Conservation (phyloP, 306 rosid genomes). For the Fragaria iinumae region DNA sequence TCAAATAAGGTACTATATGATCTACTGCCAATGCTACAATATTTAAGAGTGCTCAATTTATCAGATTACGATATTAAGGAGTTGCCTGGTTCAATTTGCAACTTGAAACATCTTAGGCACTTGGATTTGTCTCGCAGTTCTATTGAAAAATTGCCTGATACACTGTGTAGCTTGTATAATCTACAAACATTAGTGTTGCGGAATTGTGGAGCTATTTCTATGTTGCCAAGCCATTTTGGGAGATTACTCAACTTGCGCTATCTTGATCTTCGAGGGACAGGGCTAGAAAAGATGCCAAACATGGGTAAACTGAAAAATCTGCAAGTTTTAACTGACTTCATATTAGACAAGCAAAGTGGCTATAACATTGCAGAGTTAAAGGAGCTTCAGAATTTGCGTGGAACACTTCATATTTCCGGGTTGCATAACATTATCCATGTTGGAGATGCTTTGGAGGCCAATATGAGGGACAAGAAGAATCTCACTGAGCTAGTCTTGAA, state of each 20-base stretch:
- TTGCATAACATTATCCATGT: conserved; percentile 9
- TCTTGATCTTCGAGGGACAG: conserved; percentile 26
- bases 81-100: conserved; percentile 7
- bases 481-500: conserved; percentile 16
- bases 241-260: conserved; percentile 19
- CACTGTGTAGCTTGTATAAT: conserved; percentile 14
- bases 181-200: conserved; percentile 25
- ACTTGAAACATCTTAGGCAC: conserved; percentile 3
- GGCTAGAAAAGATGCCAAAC: conserved; percentile 5
- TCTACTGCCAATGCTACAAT: background rate
- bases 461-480: conserved; percentile 10
- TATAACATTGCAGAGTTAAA: conserved; percentile 19
- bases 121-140: conserved; percentile 18
- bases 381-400: conserved; percentile 6
- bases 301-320: conserved; percentile 22
- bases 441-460: conserved; percentile 19
- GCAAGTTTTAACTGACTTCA: conserved; percentile 6
- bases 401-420: conserved; percentile 21
- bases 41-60: conserved; percentile 14
- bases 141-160: conserved; percentile 6
- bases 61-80: background rate
- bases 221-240: conserved; percentile 16
- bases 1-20: background rate
- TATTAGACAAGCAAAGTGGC: background rate
- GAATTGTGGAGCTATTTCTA: conserved; percentile 12